phyloP scores from a whole-genome alignment of 345 rosid genomes.

The Kandelia obovata region DNA sequence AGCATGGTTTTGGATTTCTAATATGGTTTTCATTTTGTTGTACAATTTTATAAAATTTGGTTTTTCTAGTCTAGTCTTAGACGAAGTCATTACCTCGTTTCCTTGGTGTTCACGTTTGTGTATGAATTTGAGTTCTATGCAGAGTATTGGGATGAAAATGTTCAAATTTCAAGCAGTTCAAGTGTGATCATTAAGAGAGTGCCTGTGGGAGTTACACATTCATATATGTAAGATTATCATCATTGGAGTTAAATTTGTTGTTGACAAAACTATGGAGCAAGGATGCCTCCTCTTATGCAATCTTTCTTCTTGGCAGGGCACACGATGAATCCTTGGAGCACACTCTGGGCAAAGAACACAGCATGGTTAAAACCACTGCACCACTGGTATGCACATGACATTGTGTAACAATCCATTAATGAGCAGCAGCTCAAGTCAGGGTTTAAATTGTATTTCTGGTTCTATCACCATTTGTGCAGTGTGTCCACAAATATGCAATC shows the following conservation, averaged over 20 bases:
- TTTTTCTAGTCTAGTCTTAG: background rate
- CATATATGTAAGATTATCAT: constrained; percentile 20
- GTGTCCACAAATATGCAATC: too few species aligned
- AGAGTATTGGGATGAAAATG: constrained; percentile 37
- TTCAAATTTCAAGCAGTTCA: constrained; percentile 40
- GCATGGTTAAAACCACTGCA: constrained; percentile 9
- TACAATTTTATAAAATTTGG: background rate
- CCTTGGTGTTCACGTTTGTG: background rate
- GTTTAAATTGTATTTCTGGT: too few species aligned
- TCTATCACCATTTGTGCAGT: too few species aligned
- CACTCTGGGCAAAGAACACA: constrained; percentile 1
- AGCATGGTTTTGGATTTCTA: too few species aligned
- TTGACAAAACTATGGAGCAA: background rate
- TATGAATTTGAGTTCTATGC: constrained; percentile 5
- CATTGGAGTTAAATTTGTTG: background rate
- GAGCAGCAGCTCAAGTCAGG: background rate
- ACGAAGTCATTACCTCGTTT: background rate
- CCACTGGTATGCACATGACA: constrained; percentile 18
- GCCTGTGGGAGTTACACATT: constrained; percentile 33
- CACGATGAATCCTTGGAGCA: constrained; percentile 11
- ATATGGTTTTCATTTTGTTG: too few species aligned
- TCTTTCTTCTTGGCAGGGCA: constrained; percentile 21
- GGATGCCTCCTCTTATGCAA: background rate
- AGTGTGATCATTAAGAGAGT: constrained; percentile 51
- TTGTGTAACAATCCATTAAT: background rate